Evolutionary conservation across 805 yeast species (phyloP), one percentile per base, ranked within the genome.

Genomic region (Pichia ethanolica): DNA sequence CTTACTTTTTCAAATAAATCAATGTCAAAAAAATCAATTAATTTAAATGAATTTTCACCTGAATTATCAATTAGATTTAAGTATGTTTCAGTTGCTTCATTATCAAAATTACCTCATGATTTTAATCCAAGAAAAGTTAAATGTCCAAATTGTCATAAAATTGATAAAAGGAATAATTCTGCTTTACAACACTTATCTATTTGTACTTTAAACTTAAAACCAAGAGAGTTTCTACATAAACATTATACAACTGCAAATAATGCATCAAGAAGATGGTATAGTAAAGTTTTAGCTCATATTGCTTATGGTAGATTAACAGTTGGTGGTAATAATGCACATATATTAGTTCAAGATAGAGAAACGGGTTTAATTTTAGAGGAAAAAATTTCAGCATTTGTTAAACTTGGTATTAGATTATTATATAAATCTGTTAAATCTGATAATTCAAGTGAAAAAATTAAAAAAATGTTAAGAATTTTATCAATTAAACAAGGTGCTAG

Each of bases 361-460:
- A 83, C 97, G 0, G 99, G 99, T 0, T 76, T 87, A 42, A 80
- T 91, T n/a, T 66, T 86, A 60, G 98, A 91, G 63, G 99, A 91
- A 59, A 89, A 89, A 59, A 91, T 93, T 86, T 83, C 90, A 50
- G 79, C 86, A 1, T 87, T 87, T 59, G 93, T 93, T 10, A 73
- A 97, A 44, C 62, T 93, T 36, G 99, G 98, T 0, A 91, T 91
- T 47, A 67, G 97, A 41, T 67, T 91, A 41, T 69, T 91, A 3
- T 91, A 91, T 66, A 80, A 83, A 58, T 91, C 95, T 2, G 76
- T 83, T 53, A 77, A 65, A 33, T 77, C 76, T 50, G 71, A 73
- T 41, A 56, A 55, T 38, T 56, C 53, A 34, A 58, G 61, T 37
- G 81, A 72, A 52, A 71, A 82, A 53, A 75, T 87, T 37, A 75